These are phyloP conservation scores for Sporothrix phasma DNA, from an alignment of 2,329 filamentous ascomycete genomes.

Conservation along the genomic window DNA sequence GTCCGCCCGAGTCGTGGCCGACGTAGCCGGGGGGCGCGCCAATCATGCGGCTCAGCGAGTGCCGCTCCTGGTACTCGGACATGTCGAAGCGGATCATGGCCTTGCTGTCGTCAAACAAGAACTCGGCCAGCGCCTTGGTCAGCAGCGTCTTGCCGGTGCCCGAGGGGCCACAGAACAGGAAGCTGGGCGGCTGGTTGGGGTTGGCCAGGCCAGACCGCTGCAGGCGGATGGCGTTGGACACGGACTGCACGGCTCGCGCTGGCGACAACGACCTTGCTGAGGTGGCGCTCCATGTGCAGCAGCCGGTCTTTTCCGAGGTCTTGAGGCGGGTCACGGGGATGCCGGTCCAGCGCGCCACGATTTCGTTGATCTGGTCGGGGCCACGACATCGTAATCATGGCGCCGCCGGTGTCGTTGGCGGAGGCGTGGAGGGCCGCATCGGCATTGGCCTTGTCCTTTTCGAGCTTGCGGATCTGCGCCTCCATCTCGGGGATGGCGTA, in stretches of 20 bases:
- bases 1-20: conserved; percentile 89
- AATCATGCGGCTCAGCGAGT: conserved; percentile 93
- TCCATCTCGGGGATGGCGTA: conserved; percentile 94
- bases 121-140: conserved; percentile 93
- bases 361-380: conserved; percentile 97
- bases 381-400: conserved; percentile 94
- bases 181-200: conserved; percentile 92
- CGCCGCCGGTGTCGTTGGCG: conserved; percentile 49
- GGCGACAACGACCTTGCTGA: conserved; percentile 77
- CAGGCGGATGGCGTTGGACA: conserved; percentile 91
- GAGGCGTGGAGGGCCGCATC: conserved; percentile 57
- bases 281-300: conserved; percentile 87
- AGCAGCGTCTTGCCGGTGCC: conserved; percentile 97
- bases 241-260: conserved; percentile 83
- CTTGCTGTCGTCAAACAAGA: conserved; percentile 94
- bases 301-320: conserved; percentile 97
- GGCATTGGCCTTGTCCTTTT: conserved; percentile 66
- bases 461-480: conserved; percentile 66
- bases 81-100: conserved; percentile 99
- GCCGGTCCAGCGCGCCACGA: conserved; percentile 94
- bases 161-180: conserved; percentile 97
- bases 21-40: conserved; percentile 95
- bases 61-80: conserved; percentile 98
- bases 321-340: conserved; percentile 91
- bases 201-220: conserved; percentile 91